Base-by-base conservation (phyloP, 2,329 filamentous ascomycete species). In the Fusarium sp. region DNA sequence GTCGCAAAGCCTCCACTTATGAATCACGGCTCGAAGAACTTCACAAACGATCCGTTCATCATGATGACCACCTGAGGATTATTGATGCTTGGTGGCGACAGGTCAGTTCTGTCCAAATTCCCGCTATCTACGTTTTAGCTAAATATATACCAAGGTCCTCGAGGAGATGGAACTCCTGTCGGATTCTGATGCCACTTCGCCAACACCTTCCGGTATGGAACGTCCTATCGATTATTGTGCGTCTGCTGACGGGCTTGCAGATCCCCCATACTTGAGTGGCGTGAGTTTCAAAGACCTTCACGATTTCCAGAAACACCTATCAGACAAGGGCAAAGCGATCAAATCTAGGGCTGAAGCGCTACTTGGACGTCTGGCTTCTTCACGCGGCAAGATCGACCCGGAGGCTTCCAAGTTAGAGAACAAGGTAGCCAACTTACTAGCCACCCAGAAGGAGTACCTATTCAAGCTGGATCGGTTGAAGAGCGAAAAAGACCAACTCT, bases 41-140 rank as follows among this genome's bases (percentile, higher is more conserved):
- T 67, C 88, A 92, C 70, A 94, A 94, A 78, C 88, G 89, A 76
- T 89, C 92, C 31, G 86, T 88, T 67, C 90, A 96, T 80, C 94
- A 98, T 81, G 94, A 98, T 81, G 94, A 98, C 74, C 96, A 98
- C 79, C 84, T 99, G 52, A 90, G 95, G 76, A 88, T 94, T 68
- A 90, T 98, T 73, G 94, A 99, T 84, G 88, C 90, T 67, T 99
- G 96, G 96, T 97, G 96, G 83, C 89, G 92, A 76, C 95, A 99
- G 88, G 94, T 97, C 81, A 80, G 87, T 71, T 51, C 26, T 7
- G 36, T 26, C 38, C 24, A 19, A 14, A 22, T 22, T 36, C 43
- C 31, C 44, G 31, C 28, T 21, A 43, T 54, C 11, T 19, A 26
- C 42, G 50, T 34, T 34, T 43, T 45, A 28, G 46, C 73, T 73